Evolutionary conservation across 805 yeast genomes (phyloP).

Genomic region (Teunomyces stri): DNA sequence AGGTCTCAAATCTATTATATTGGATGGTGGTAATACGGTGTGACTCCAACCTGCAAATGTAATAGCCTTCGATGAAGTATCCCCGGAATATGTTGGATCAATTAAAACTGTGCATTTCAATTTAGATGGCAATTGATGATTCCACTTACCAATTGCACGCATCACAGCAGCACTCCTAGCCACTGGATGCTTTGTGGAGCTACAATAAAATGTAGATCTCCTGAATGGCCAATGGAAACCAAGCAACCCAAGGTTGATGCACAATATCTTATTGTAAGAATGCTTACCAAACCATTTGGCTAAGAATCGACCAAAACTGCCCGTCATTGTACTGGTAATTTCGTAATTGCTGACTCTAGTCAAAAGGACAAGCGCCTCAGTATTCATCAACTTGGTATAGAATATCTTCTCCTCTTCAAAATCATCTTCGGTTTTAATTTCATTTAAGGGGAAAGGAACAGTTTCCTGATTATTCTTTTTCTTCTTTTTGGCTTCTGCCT

Average conservation of each 20-base stretch:
- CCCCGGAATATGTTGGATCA: constrained; percentile 37
- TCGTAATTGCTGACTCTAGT: constrained; percentile 37
- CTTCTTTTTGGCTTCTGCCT: constrained; percentile 2
- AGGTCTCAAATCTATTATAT: constrained; percentile 40
- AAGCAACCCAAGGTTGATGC: constrained; percentile 39
- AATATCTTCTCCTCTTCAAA: constrained; percentile 14
- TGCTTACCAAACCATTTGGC: constrained; percentile 24
- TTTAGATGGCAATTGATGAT: constrained; percentile 11
- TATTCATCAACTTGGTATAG: constrained; percentile 30
- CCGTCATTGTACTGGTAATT: constrained; percentile 30
- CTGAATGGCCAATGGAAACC: constrained; percentile 48
- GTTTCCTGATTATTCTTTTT: neutral
- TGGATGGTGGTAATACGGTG: constrained; percentile 36
- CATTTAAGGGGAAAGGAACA: neutral
- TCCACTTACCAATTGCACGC: constrained; percentile 37
- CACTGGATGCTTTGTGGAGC: constrained; percentile 38
- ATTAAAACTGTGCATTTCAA: constrained; percentile 33
- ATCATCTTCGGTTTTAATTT: constrained; percentile 1
- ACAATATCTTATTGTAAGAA: constrained; percentile 27
- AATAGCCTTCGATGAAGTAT: constrained; percentile 29
- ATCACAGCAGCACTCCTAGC: constrained; percentile 41
- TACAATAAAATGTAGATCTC: constrained; percentile 36
- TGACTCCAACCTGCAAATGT: constrained; percentile 38
- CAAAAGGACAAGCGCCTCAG: constrained; percentile 42
- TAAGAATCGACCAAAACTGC: constrained; percentile 20